Evolutionary conservation across 148 eudicot genomes (phyloP), one percentile per base, ranked within the genome.

Genomic region (Heliamphora exappendiculata): DNA sequence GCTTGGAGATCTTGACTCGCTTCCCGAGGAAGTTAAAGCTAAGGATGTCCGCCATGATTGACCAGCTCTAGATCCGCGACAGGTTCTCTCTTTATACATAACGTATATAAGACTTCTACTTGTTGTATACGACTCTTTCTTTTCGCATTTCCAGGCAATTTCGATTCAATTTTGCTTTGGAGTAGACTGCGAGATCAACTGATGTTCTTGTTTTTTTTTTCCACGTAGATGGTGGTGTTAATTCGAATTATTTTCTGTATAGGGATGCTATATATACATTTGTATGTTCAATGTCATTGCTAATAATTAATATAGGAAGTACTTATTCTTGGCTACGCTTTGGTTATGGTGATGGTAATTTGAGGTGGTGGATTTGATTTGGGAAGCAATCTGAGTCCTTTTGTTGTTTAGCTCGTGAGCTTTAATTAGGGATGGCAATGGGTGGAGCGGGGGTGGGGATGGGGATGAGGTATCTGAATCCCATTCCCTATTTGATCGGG

Each of bases 11-110:
- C 78, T 90, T 19, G 95, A 81, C 14, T 80, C 85, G 76, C 91
- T 94, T 59, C 93, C 96, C 16, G 91, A 92, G 78, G 93, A 88
- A 77, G 98, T 92, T 42, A 82, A n/a, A 90, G 85, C 51, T 79
- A 45, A 82, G 87, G 41, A 94, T 94, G 98, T 73, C 93, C 28
- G 49, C 97, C 79, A 92, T 94, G 97, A 90, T 94, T 49, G 97
- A 92, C 51, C 98, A 94, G 84, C 97, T 92, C 67, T 97, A 94
- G 83, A 81, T 94, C 83, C 97, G 98, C 34, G 98, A 94, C 87
- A 94, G 98, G 98, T 92, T 53, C 41, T 69, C 39, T 37, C 49
- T 67, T 33, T 34, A 14, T 64, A 39, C 42, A 34, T 17, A 31
- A 5, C 14, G 19, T 60, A 4, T 14, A 5, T 60, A 60, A 11